These are phyloP conservation scores for Elsinoe perseae DNA, from an alignment of 2,329 filamentous ascomycete genomes.

Conservation along the genomic window DNA sequence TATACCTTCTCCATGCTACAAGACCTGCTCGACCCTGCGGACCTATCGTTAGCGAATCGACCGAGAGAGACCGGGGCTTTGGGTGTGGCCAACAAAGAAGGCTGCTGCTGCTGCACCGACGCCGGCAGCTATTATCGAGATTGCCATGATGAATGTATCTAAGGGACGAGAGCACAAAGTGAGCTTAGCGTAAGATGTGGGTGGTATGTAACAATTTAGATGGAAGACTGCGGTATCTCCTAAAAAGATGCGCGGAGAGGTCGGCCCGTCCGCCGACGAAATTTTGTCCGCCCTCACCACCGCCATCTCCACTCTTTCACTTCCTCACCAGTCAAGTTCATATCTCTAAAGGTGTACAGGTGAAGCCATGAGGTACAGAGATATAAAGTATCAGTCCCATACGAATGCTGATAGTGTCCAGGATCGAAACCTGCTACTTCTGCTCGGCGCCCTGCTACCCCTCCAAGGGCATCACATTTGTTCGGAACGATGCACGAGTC, in stretches of 20 bases:
- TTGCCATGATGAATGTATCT: slow-evolving; percentile 45
- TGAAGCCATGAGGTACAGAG: slow-evolving; percentile 19
- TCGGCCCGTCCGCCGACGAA: slow-evolving; percentile 1
- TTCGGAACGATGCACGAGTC: slow-evolving; percentile 57
- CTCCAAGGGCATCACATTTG: slow-evolving; percentile 58
- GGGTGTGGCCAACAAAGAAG: slow-evolving; percentile 47
- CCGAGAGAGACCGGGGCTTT: slow-evolving; percentile 7
- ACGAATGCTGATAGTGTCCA: slow-evolving; percentile 21
- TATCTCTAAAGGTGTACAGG: background rate
- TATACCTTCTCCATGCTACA: slow-evolving; percentile 76
- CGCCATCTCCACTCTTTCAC: background rate
- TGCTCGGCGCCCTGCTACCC: slow-evolving; percentile 62
- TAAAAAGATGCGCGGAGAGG: background rate
- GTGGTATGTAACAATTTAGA: background rate
- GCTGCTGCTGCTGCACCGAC: slow-evolving; percentile 57
- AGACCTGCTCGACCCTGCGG: slow-evolving; percentile 80
- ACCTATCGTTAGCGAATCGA: slow-evolving; percentile 19
- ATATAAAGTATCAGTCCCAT: background rate
- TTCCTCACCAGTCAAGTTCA: background rate
- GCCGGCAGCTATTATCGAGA: slow-evolving; percentile 52
- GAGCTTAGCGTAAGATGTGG: background rate
- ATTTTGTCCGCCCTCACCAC: slow-evolving; percentile 7
- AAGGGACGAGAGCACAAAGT: background rate
- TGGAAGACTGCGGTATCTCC: background rate
- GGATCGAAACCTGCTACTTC: slow-evolving; percentile 62